Base-by-base conservation (phyloP, 2,329 filamentous ascomycete genomes). In the Trichoderma simmonsii region DNA sequence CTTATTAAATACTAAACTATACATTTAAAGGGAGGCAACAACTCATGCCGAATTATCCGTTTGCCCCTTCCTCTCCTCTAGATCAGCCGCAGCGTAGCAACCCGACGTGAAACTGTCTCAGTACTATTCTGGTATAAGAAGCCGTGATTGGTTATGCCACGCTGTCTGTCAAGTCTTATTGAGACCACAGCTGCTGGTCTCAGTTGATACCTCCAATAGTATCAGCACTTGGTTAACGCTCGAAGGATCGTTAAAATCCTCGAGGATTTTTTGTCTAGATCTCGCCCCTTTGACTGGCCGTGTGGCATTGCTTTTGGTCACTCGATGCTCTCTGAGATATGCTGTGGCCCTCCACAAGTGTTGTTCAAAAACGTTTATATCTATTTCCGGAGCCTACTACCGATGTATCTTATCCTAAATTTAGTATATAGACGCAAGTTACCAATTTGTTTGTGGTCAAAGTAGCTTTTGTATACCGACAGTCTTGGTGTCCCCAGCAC, bases 1-100 rank as follows among this genome's bases (percentile, higher is more conserved):
- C 21, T 24, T 1, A 0, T 32, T 2, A 9, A 5, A 0, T 3
- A 1, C n/a, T 4, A 36, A n/a, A 26, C 3, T 18, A 9, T 61
- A n/a, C 9, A 26, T 54, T 54, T 5, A 54, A 54, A 57, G 24
- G 26, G 54, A 57, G 54, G 54, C 26, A 4, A 18, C 21, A 39
- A 12, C 4, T 2, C 18, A 48, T 43, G 24, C 34, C 60, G 60
- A 7, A 30, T 48, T 36, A 63, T 39, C 34, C 34, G 36, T 18
- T 3, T 3, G 21, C 8, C 21, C 21, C 21, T 26, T 39, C 7
- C 14, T 18, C 18, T 62, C 7, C 7, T 21, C 15, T 3, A 18
- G 11, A 2, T 18, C n/a, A 62, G 60, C 21, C 21, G 32, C n/a
- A 26, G 57, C n/a, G 9, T 28, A n/a, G 36, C 21, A 54, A 48